Conservation (phyloP, 495 filamentous ascomycete genomes). For the Emericellopsis terricola region DNA sequence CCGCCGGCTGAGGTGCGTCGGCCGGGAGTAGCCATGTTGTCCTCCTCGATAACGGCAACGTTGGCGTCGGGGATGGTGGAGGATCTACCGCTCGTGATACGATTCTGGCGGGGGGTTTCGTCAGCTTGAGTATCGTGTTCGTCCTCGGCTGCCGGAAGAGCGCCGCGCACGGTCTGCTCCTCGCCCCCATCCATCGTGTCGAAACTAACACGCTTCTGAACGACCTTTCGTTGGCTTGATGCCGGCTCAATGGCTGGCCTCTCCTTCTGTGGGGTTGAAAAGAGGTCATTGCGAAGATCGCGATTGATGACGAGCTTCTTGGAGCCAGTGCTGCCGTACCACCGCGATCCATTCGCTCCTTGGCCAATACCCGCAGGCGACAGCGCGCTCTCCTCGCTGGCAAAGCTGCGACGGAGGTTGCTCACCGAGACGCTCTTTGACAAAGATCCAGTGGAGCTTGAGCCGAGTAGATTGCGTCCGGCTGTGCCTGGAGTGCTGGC, state of each 20-base stretch:
- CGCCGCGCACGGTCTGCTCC: background rate
- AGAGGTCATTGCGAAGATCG: slow-evolving; percentile 63
- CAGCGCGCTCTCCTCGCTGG: slow-evolving; percentile 59
- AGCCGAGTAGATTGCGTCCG: slow-evolving; percentile 46
- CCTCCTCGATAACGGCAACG: slow-evolving; percentile 60
- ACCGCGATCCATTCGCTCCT: slow-evolving; percentile 36
- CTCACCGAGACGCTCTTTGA: slow-evolving; percentile 45
- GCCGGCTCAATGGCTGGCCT: slow-evolving; percentile 17
- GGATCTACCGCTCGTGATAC: background rate
- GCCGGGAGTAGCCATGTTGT: slow-evolving; percentile 16
- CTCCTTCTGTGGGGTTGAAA: slow-evolving; percentile 35
- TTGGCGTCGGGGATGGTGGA: slow-evolving; percentile 45
- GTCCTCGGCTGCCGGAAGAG: slow-evolving; percentile 1
- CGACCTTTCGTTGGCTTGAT: slow-evolving; percentile 38
- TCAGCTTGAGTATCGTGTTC: background rate
- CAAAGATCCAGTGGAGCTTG: slow-evolving; percentile 34
- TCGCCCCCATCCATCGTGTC: slow-evolving; percentile 30
- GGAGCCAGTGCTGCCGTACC: slow-evolving; percentile 42
- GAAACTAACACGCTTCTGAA: slow-evolving; percentile 86
- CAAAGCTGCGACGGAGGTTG: slow-evolving; percentile 41
- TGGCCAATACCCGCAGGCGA: slow-evolving; percentile 78
- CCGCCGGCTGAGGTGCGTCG: slow-evolving; percentile 6
- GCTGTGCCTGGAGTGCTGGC: slow-evolving; percentile 50
- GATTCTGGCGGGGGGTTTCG: slow-evolving; percentile 9
- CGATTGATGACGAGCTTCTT: slow-evolving; percentile 86